phyloP scores from a whole-genome alignment of 768 basidiomycete species.

The Mycena polygramma region DNA sequence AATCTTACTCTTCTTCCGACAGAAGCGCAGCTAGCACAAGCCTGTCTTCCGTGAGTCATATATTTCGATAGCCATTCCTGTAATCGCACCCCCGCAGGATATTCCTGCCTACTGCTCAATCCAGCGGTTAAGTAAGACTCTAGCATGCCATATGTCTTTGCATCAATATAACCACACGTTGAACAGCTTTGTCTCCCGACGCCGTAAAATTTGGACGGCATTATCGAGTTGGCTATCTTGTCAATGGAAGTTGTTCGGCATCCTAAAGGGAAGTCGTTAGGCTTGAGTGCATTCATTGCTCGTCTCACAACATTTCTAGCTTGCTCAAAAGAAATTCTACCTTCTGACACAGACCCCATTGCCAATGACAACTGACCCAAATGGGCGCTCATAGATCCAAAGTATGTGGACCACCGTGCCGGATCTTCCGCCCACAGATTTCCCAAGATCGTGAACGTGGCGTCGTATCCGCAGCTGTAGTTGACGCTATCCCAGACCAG shows the following conservation, averaged over 20 bases:
- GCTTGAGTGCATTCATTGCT: not conserved
- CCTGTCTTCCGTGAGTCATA: not conserved
- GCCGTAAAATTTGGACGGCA: not conserved
- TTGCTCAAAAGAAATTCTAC: not conserved
- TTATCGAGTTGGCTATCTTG: not conserved
- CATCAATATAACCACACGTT: not conserved
- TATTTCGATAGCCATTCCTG: not conserved
- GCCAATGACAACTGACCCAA: no score
- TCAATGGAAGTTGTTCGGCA: not conserved
- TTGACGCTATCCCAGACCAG: not conserved
- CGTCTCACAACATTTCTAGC: not conserved
- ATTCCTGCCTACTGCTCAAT: not conserved
- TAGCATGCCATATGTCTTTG: not conserved
- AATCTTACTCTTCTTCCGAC: not conserved
- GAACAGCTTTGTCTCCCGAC: not conserved
- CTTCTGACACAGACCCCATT: not conserved
- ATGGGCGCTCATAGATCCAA: not conserved
- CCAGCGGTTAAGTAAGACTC: not conserved
- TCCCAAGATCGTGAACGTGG: not conserved
- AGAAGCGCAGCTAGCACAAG: not conserved
- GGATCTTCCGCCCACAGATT: not conserved
- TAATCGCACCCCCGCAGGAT: not conserved
- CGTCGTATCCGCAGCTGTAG: slow-evolving; percentile 8
- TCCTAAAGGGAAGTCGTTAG: not conserved
- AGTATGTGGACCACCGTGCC: not conserved